Evolutionary conservation across 139 green algal species (phyloP), one percentile per base, ranked within the genome.

Genomic region (Coccomyxa sp.): DNA sequence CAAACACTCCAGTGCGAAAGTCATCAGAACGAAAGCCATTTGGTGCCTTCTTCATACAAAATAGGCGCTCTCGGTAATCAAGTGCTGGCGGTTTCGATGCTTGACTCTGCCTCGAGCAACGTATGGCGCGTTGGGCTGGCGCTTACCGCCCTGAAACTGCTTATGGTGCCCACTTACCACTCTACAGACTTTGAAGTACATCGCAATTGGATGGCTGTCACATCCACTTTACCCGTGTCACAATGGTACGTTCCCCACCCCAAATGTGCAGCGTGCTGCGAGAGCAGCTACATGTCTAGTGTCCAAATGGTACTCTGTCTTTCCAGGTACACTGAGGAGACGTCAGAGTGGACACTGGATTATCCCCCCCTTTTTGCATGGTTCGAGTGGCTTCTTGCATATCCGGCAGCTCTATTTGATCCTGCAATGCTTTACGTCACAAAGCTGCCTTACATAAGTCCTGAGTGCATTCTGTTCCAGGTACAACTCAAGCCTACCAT

Each of bases 181-280:
- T 97, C 92, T 35, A 99, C 95, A 0, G 95, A 99, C 64, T 98
- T 98, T 84, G 95, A 98, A 81, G 95, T 99, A 4, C 95, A 99
- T 81, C 86, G 95, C 24, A 97, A 98, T 86, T 99, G 95, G 95
- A 79, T 98, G 29, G 95, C 95, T 6, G 90, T 99, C 73, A 98
- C 95, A 0, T 75, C 91, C 78, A 87, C 72, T 24, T 86, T 97
- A 38, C 93, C 94, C 2, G 18, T 94, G 0, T 44, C 41, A 14
- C 73, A 91, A 29, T 97, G 93, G 93, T 95, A 69, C 68, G 88
- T 10, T 12, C 27, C 6, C 24, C 27, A 39, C 1, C 39, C 12
- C 18, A 4, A n/a, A n/a, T n/a, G n/a, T n/a, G n/a, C n/a, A n/a
- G n/a, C n/a, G n/a, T n/a, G n/a, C n/a, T n/a, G n/a, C n/a, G n/a